A percentile compares a stretch with the other conserved stretches of the same genome.
phyloP scores from a whole-genome alignment of 192 early-diverging fungal species.

The Backusella macrospora region DNA sequence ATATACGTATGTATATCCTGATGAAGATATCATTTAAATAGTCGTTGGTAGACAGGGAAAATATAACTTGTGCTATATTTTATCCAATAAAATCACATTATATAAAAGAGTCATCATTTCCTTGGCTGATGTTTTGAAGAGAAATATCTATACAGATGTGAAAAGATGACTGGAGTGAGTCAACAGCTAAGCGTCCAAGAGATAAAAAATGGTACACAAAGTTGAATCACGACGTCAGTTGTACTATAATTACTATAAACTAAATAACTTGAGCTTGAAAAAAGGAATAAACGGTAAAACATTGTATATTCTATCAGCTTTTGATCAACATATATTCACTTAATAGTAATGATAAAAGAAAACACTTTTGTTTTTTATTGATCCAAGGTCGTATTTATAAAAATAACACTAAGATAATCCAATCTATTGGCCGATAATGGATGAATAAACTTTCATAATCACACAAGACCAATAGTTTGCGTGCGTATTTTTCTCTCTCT shows the following conservation, averaged over 20 bases:
- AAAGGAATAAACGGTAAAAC: background rate
- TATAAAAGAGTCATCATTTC: background rate
- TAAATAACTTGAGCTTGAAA: background rate
- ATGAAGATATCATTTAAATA: too few species aligned
- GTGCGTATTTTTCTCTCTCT: background rate
- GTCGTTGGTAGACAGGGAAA: too few species aligned
- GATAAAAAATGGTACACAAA: background rate
- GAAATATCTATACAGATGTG: background rate
- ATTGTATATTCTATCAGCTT: background rate
- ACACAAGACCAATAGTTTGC: background rate
- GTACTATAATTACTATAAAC: background rate
- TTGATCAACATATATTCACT: too few species aligned
- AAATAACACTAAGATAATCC: background rate
- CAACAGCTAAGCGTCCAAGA: too few species aligned
- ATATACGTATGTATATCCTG: too few species aligned
- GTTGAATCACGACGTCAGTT: background rate
- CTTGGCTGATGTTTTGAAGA: background rate
- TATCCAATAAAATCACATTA: conserved; percentile 1
- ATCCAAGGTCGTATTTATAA: too few species aligned
- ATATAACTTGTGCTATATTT: background rate
- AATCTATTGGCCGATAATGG: background rate
- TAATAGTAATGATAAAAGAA: too few species aligned
- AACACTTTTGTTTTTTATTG: too few species aligned
- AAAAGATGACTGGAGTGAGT: background rate
- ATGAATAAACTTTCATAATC: conserved; percentile 11